phyloP scores from a whole-genome alignment of 441 rosid species.

The Arabidopsis lyrata region DNA sequence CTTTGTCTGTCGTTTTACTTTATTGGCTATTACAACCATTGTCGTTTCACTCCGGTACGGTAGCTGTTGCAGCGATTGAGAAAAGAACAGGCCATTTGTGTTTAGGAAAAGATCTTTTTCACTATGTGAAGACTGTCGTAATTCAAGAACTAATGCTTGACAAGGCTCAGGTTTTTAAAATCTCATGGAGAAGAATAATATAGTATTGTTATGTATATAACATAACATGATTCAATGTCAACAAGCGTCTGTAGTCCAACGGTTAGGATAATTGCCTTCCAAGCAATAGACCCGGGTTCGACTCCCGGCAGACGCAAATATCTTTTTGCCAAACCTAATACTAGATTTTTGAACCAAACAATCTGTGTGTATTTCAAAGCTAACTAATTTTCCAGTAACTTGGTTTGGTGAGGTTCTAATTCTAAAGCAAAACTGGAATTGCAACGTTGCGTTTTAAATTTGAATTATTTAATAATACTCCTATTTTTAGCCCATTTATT shows the following conservation, averaged over 20 bases:
- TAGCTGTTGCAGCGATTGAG: too few species aligned
- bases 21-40: too few species aligned
- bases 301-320: slow-evolving; percentile 89
- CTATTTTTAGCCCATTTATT: not conserved
- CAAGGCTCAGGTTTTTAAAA: not conserved
- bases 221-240: not conserved
- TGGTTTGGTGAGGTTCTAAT: too few species aligned
- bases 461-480: too few species aligned
- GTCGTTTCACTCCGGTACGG: too few species aligned
- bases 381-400: too few species aligned
- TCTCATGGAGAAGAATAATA: too few species aligned
- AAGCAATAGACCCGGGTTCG: slow-evolving; percentile 98
- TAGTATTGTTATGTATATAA: not conserved
- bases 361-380: not conserved
- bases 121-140: too few species aligned
- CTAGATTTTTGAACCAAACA: not conserved
- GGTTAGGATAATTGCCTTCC: slow-evolving; percentile 99
- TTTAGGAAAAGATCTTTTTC: not conserved
- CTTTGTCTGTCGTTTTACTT: too few species aligned
- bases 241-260: slow-evolving; percentile 94
- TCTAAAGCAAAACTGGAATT: not conserved
- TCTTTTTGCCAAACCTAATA: too few species aligned
- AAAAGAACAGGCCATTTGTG: too few species aligned
- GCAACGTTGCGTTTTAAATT: too few species aligned
- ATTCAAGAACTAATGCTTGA: slow-evolving; percentile 1